These are phyloP conservation scores for Serendipita sp. DNA, from an alignment of 768 basidiomycete species.

Conservation along the genomic window DNA sequence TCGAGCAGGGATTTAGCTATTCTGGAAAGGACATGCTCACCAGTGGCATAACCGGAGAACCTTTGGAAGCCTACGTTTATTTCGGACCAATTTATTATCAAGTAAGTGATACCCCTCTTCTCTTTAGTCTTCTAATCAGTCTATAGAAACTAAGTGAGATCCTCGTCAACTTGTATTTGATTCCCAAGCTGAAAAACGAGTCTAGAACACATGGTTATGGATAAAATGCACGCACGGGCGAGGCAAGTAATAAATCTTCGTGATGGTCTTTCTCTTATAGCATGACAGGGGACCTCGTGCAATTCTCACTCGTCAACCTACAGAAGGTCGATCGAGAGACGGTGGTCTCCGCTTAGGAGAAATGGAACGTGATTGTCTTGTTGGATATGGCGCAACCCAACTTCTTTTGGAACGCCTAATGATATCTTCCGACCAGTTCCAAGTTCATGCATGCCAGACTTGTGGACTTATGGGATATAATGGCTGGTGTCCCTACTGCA, in stretches of 20 bases:
- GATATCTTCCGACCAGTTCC: constrained; percentile 98
- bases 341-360: constrained; percentile 94
- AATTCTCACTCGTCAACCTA: constrained; percentile 91
- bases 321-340: constrained; percentile 94
- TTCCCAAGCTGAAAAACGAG: background rate
- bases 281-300: constrained; percentile 75
- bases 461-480: constrained; percentile 93
- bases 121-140: constrained; percentile 8
- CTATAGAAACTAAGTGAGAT: constrained; percentile 81
- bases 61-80: constrained; percentile 91
- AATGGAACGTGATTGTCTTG: constrained; percentile 98
- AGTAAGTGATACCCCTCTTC: constrained; percentile 27
- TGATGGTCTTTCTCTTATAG: background rate
- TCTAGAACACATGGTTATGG: constrained; percentile 96
- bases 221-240: constrained; percentile 99
- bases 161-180: constrained; percentile 9
- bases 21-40: constrained; percentile 99
- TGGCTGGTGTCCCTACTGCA: constrained; percentile 97
- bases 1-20: constrained; percentile 92
- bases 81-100: constrained; percentile 99
- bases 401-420: constrained; percentile 91
- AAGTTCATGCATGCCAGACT: constrained; percentile 86
- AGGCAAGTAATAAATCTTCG: constrained; percentile 33
- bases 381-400: constrained; percentile 96
- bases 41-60: constrained; percentile 94